Conservation (phyloP, 2,329 filamentous ascomycete species). For the Clonostachys sp. region DNA sequence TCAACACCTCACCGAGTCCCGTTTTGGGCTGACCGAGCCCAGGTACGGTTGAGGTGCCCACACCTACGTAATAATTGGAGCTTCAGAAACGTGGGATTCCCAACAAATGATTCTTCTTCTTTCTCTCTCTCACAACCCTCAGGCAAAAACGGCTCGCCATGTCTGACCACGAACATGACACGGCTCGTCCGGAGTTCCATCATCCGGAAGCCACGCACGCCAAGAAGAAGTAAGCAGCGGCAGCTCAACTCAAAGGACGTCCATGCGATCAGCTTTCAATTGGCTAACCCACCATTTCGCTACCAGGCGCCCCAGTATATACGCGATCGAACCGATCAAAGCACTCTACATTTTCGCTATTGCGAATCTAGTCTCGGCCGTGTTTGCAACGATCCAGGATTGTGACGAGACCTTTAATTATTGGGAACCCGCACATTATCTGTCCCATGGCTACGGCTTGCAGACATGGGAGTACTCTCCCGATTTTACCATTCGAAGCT, state of each 20-base stretch:
- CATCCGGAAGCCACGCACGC: slow-evolving; percentile 46
- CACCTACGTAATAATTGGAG: no score
- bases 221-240: slow-evolving; percentile 40
- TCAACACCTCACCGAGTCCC: no score
- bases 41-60: no score
- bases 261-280: neutral
- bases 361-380: slow-evolving; percentile 70
- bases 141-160: no score
- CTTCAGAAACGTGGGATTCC: no score
- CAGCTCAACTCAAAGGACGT: neutral
- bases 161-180: no score
- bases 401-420: slow-evolving; percentile 99
- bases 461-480: slow-evolving; percentile 99
- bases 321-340: slow-evolving; percentile 65
- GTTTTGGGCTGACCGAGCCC: no score
- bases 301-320: slow-evolving; percentile 44
- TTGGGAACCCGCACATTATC: slow-evolving; percentile 95
- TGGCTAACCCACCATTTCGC: neutral
- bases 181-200: slow-evolving; percentile 25
- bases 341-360: slow-evolving; percentile 78
- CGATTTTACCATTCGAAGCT: slow-evolving; percentile 90
- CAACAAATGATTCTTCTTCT: no score
- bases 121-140: no score
- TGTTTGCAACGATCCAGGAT: slow-evolving; percentile 89
- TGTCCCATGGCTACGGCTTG: slow-evolving; percentile 85